Conservation (phyloP, 1,284 basidiomycete genomes). For the Boletus semigastroideus region DNA sequence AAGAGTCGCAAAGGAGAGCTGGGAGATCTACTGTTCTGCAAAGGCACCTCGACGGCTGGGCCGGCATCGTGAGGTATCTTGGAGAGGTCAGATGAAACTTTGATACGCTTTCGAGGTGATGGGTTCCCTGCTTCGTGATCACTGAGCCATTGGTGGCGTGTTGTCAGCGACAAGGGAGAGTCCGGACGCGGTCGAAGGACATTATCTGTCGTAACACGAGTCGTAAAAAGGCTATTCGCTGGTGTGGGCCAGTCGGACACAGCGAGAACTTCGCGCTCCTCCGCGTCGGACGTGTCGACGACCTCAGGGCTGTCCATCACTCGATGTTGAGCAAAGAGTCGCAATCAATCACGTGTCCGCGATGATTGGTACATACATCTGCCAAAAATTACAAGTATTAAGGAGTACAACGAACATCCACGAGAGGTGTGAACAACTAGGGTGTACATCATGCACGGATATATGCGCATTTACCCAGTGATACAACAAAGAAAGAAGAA, state of each 20-base stretch:
- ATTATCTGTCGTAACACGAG: not conserved
- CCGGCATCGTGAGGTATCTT: slow-evolving; percentile 21
- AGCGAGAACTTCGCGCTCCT: slow-evolving; percentile 47
- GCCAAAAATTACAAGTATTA: slow-evolving; percentile 20
- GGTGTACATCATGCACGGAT: slow-evolving; percentile 23
- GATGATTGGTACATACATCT: slow-evolving; percentile 16
- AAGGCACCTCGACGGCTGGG: not conserved
- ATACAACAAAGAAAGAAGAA: slow-evolving; percentile 14
- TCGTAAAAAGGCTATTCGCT: not conserved
- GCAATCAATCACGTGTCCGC: slow-evolving; percentile 25
- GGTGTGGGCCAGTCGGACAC: slow-evolving; percentile 10
- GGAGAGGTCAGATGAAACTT: slow-evolving; percentile 22
- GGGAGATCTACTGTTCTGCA: not conserved
- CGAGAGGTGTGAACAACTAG: slow-evolving; percentile 2
- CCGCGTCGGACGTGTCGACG: slow-evolving; percentile 62
- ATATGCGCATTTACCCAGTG: slow-evolving; percentile 23
- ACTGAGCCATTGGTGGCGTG: slow-evolving; percentile 3
- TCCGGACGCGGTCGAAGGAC: not conserved
- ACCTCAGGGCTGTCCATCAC: slow-evolving; percentile 39
- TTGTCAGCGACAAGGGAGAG: not conserved
- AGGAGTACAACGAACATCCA: slow-evolving; percentile 11
- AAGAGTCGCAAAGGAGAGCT: not conserved
- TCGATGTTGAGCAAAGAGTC: not conserved
- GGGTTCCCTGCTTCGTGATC: slow-evolving; percentile 11
- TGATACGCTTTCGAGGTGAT: slow-evolving; percentile 32